Evolutionary conservation across 148 eudicot species (phyloP).

Genomic region (Rhododendron henanense): DNA sequence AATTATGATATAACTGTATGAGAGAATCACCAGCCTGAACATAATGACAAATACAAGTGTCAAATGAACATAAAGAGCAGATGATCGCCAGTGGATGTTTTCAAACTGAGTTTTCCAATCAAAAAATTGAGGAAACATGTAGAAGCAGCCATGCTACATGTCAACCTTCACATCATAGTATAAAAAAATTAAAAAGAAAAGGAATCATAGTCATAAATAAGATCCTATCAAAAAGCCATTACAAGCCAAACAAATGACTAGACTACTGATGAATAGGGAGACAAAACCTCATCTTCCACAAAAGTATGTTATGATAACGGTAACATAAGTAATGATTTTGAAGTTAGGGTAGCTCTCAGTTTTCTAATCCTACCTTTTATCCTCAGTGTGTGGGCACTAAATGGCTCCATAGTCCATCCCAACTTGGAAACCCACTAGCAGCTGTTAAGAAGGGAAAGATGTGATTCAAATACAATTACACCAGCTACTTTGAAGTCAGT

Average conservation of each 20-base stretch:
- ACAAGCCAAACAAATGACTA: background rate
- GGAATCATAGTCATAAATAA: background rate
- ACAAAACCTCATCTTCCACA: background rate
- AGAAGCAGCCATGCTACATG: background rate
- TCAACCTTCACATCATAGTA: background rate
- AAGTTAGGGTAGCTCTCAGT: background rate
- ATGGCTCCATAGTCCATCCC: background rate
- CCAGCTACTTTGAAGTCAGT: background rate
- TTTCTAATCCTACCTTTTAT: background rate
- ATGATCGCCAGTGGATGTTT: background rate
- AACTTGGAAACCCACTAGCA: background rate
- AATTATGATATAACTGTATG: constrained; percentile 86
- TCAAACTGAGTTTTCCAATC: background rate
- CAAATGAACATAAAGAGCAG: background rate
- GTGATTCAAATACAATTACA: background rate
- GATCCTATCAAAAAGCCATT: background rate
- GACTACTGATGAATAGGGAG: background rate
- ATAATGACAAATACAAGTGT: background rate
- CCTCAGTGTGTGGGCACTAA: background rate
- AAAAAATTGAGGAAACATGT: background rate
- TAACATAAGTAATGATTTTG: background rate
- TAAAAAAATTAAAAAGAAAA: background rate
- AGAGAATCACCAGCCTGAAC: constrained; percentile 88
- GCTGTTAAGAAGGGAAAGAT: background rate
- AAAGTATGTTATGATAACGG: too few relatives aligned